Base-by-base conservation (phyloP, 495 filamentous ascomycete species). In the Penicillium coprophilum region DNA sequence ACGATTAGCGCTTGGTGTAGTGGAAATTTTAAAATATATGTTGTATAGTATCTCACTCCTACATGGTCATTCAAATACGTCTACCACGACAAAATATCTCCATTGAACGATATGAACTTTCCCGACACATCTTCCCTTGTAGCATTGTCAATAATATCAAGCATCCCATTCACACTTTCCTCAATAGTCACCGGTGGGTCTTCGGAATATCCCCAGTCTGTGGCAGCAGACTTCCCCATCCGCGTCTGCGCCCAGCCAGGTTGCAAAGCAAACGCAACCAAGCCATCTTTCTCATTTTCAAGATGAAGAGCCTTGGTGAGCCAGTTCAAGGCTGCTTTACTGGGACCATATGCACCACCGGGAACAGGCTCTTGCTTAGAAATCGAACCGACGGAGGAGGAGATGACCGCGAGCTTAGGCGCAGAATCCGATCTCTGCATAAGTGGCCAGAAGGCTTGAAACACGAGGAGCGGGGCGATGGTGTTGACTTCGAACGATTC, bases 221-320 rank as follows among this genome's bases (percentile, higher is more conserved):
- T 52, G 11, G 75, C 77, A 3, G 56, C 73, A 6, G 53, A 46
- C 57, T 79, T 72, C 6, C 77, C 78, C 56, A 75, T 60, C 3
- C 77, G 73, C 11, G 78, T 81, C 46, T 72, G 67, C 20, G 70
- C 70, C 59, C 66, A 78, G 3, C 74, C 64, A 9, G 64, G 64
- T 49, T 64, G 52, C 8, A 66, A 8, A 19, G 64, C 47, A 44
- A 78, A 71, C 1, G 69, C 57, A 11, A 57, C 64, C 9, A 78
- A 58, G 52, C 67, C 59, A 15, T 61, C 41, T 31, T 76, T 61
- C 55, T 79, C 76, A 24, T 56, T 49, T 46, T 80, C 57, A 7
- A 74, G 66, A 24, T 65, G 63, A 10, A 65, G 48, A 2, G 58
- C 58, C 13, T 23, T 56, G 11, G 66, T 66, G n/a, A 75, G 50